Base-by-base conservation (phyloP, 441 rosid species). In the Gossypium davidsonii region DNA sequence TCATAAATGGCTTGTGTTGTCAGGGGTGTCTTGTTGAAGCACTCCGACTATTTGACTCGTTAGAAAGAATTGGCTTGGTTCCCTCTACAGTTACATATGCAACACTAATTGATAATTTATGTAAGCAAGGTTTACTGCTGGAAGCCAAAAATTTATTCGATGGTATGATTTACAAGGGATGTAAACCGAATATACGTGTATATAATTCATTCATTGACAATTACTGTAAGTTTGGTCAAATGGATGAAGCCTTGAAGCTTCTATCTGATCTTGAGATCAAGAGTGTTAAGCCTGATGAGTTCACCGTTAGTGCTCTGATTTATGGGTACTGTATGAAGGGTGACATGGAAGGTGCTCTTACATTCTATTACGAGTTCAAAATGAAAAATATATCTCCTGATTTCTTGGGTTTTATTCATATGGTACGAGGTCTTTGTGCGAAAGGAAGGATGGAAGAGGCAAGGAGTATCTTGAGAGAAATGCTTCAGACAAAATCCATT, bases 401-500 rank as follows among this genome's bases (percentile, higher is more conserved):
- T 85, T 87, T 89, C 72, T 81, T 91, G 86, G 97, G 97, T 44
- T 92, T 87, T 79, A 71, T 90, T 76, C 75, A 74, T 81, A 79
- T 94, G 84, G 79, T 87, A 61, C 85, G 88, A 75, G 97, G 98
- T 31, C 85, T 94, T 21, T 82, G 79, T 82, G 82, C 85, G 6
- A 92, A 94, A 80, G 97, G 98, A 75, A 83, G 97, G 81, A 90
- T 94, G 89, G 97, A 94, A 83, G 97, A 94, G 83, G 87, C 98
- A 0, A 86, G 95, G 73, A 81, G 79, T 63, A 78, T 88, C 65
- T 80, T 94, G 81, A 86, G 93, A 83, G 94, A 94, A 74, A 92
- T 92, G 97, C 90, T 94, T 78, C 87, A 80, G 79, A 82, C 90
- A 53, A 72, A 81, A 76, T 79, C 91, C 55, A 82, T 83, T 67